Base-by-base conservation (phyloP, 192 early-diverging fungal species). In the Mortierella hygrophila region DNA sequence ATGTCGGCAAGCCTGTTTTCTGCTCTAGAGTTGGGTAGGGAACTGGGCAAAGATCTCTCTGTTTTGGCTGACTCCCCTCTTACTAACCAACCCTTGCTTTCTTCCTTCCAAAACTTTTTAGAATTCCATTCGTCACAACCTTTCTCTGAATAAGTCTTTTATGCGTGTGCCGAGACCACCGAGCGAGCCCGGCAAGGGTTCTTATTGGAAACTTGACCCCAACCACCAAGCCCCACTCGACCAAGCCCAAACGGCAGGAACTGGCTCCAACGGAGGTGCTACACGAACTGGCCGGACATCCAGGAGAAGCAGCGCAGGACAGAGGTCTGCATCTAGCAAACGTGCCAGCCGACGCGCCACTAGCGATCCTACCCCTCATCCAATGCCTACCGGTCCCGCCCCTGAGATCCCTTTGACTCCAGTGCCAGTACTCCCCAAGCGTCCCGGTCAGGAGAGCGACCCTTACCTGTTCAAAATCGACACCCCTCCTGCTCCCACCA, bases 111-210 rank as follows among this genome's bases (percentile, higher is more conserved):
- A 23, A 35, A 15, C 75, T 5, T 7, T 26, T 49, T 79, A 96
- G 88, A 97, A 97, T 83, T 97, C 96, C 18, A 94, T 97, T 72
- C 92, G 96, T n/a, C 96, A 97, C 88, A 97, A 97, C 85, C 91
- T 97, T 72, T 96, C 95, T 7, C 89, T 97, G 13, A 97, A 96
- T 86, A 95, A 95, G 81, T 89, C 89, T 41, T 97, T 97, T 89
- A 89, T 96, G 78, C 93, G 95, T 57, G 92, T 96, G 38, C 93
- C 95, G 41, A 87, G 96, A 72, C 90, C 93, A 13, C 89, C 92
- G 68, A 93, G 92, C 77, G 93, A 94, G 87, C 93, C 92, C 10
- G 92, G 92, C 47, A 94, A 93, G 79, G 91, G 93, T 21, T 92
- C 93, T 18, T 93, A 92, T 76, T 94, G 94, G 94, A 93, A 90